Evolutionary conservation across 768 basidiomycete species (phyloP).

Genomic region (Termitomyces sp.): DNA sequence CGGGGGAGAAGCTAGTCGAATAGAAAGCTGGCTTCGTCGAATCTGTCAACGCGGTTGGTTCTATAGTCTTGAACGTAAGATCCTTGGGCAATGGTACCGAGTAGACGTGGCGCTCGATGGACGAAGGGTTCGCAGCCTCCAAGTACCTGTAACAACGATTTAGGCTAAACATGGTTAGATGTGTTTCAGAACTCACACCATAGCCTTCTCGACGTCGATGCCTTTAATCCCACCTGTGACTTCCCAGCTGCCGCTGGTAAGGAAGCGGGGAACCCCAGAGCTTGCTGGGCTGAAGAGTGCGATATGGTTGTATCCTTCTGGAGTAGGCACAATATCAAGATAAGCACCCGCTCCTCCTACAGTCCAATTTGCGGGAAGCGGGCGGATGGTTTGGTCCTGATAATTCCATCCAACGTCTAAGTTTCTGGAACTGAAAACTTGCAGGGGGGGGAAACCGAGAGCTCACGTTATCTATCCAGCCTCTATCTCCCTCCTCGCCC

Average conservation of each 20-base stretch:
- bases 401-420: not conserved
- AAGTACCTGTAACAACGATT: conserved; percentile 65
- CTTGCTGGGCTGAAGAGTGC: conserved; percentile 84
- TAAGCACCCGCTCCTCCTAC: conserved; percentile 58
- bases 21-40: conserved; percentile 53
- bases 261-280: conserved; percentile 66
- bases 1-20: conserved; percentile 74
- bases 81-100: conserved; percentile 66
- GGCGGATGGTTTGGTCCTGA: conserved; percentile 62
- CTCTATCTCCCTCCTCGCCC: conserved; percentile 86
- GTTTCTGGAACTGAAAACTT: not conserved
- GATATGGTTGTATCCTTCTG: conserved; percentile 87
- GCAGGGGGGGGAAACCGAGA: not conserved
- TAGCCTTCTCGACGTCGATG: conserved; percentile 60
- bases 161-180: conserved; percentile 10
- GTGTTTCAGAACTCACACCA: conserved; percentile 56
- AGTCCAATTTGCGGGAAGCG: conserved; percentile 44
- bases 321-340: conserved; percentile 83
- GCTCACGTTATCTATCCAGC: conserved; percentile 90
- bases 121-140: conserved; percentile 77
- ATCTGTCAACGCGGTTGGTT: conserved; percentile 53
- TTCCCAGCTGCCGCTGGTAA: conserved; percentile 91
- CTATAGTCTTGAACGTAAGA: conserved; percentile 27
- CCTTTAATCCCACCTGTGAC: conserved; percentile 72
- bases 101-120: conserved; percentile 81